Percentiles rank a stretch among this genome's conserved stretches.
These are phyloP conservation scores for Nicotiana undulata DNA, from an alignment of 257 asterid genomes.

Conservation along the genomic window DNA sequence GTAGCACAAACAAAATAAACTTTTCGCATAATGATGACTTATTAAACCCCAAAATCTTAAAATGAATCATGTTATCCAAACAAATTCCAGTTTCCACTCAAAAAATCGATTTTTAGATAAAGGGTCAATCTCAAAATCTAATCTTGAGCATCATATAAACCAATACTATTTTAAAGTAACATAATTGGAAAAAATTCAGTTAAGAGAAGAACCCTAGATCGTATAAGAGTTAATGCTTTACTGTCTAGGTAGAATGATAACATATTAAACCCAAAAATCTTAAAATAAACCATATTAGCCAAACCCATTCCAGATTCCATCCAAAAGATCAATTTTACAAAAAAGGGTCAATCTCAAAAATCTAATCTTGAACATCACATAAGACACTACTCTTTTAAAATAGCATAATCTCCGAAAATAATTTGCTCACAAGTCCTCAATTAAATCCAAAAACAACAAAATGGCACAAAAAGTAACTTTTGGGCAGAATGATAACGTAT, in stretches of 20 bases:
- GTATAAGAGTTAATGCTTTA: too few species aligned
- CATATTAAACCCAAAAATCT: background rate
- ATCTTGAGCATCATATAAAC: too few species aligned
- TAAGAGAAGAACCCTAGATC: too few species aligned
- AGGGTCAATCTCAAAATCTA: too few species aligned
- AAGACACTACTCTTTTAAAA: background rate
- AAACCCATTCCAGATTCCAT: background rate
- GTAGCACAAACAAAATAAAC: background rate
- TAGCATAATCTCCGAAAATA: background rate
- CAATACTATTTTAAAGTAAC: too few species aligned
- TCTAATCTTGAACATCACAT: background rate
- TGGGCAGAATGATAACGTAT: background rate
- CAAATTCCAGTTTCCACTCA: too few species aligned
- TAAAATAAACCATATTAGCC: background rate
- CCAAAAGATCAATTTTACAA: background rate
- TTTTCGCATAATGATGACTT: background rate
- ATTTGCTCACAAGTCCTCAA: background rate
- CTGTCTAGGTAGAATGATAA: background rate
- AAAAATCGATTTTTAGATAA: too few species aligned
- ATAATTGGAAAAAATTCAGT: too few species aligned
- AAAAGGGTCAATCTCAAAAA: constrained; percentile 5
- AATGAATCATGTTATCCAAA: too few species aligned
- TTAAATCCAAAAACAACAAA: background rate
- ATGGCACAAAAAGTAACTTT: background rate
- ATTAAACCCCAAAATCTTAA: too few species aligned